Base-by-base conservation (phyloP, 176 grass and related monocot species). In the Oryza meyeriana region DNA sequence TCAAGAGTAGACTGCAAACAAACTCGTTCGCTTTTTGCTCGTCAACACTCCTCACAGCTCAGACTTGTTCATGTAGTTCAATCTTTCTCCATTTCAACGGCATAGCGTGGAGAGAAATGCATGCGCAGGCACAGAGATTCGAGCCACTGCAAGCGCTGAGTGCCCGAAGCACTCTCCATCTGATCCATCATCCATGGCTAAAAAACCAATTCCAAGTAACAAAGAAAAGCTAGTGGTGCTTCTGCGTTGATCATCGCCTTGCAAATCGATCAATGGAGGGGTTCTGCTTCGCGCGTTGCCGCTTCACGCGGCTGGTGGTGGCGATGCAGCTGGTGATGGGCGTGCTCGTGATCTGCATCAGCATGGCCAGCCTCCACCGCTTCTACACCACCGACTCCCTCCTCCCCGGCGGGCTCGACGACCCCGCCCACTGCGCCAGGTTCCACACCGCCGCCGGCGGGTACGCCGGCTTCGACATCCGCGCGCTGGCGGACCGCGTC, bases 321-420 rank as follows among this genome's bases (percentile, higher is more conserved):
- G 47, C 48, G 59, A 84, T 93, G 44, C 95, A 98, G 91, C 78
- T 98, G 77, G 75, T 88, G 34, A 81, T 93, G 61, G 86, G 86
- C n/a, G 72, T 98, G 78, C 64, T 98, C 5, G 88, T 93, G 22
- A 78, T 98, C 24, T 73, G 87, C 50, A 89, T 98, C 76, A 98
- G 92, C 86, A 86, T 94, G 66, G 90, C 90, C 1, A 91, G 86
- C 79, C 90, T 98, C 71, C 95, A 98, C 70, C 92, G 75, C 12
- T 98, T 93, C 85, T 91, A 93, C 79, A 20, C 77, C 29, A 71
- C 65, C 47, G 75, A 69, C 68, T 33, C 12, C 83, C 31, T 88
- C 39, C 84, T 98, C 29, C 85, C 75, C 11, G 61, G 70, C 13
- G 68, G 69, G 2, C 61, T 82, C 5, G 80, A 75, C 26, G 79